Percentiles rank a stretch among this genome's conserved stretches.
Conservation (phyloP, 2,329 filamentous ascomycete species). For the Colletotrichum liaoningense region DNA sequence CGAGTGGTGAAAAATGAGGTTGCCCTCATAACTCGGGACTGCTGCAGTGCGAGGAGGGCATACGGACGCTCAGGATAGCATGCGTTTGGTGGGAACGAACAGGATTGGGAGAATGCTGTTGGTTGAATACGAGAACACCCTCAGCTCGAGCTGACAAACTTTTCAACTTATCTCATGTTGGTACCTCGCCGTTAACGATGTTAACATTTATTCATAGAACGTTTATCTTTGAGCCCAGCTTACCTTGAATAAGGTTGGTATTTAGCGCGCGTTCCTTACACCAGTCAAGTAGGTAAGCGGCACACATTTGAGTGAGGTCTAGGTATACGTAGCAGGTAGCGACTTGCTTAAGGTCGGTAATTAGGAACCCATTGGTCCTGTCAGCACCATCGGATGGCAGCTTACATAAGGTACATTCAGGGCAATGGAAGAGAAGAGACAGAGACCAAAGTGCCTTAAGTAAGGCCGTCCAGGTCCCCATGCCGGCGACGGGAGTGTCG, state of each 20-base stretch:
- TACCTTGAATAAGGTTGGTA: not conserved
- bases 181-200: not conserved
- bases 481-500: not conserved
- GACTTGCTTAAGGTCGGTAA: not conserved
- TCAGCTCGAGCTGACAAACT: not conserved
- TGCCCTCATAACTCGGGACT: no score
- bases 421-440: no score
- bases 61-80: not conserved
- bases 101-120: not conserved
- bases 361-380: not conserved
- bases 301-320: no score
- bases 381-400: not conserved
- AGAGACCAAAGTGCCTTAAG: not conserved
- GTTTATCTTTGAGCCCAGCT: not conserved
- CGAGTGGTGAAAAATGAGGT: no score
- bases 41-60: not conserved
- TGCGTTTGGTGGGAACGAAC: not conserved
- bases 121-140: not conserved
- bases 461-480: not conserved
- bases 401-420: not conserved
- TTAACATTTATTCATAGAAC: not conserved
- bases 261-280: not conserved
- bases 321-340: no score
- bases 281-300: no score
- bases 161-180: no score